Evolutionary conservation across 345 rosid genomes (phyloP), one percentile per base, ranked within the genome.

Genomic region (Orychophragmus violaceus): DNA sequence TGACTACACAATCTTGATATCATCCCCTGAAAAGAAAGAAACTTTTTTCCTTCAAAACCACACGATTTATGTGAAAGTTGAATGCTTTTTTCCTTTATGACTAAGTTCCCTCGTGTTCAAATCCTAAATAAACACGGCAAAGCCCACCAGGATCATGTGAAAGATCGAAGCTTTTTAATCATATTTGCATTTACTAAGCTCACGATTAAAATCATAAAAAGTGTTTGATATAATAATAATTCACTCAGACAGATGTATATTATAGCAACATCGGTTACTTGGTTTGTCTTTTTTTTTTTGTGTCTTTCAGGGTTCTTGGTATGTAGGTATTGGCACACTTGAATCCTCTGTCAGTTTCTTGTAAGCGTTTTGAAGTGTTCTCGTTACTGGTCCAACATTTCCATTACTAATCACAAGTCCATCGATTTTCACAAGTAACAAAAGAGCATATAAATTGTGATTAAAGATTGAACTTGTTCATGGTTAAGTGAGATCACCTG

Each of bases 251-350:
- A 39, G 9, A 54, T 54, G 8, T 1, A 8, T 41, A 44, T n/a
- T 11, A 19, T 2, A 32, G 22, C 19, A 52, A 52, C 19, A 46
- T 68, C 0, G 5, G 1, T 59, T 60, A 69, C 61, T 53, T 57
- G 3, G 10, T 30, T 8, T 30, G 7, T 30, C 2, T 36, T 30
- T 29, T 2, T 27, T 56, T 19, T 13, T 12, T 32, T 19, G n/a
- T 37, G 48, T 14, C 4, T 30, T 33, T 73, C 72, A 66, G n/a
- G 13, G 37, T 24, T 35, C 63, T 60, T 66, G 41, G 35, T 75
- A 74, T 32, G 84, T 70, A 18, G 96, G 98, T 59, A 92, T 89
- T 8, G 86, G 86, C 62, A 87, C 92, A 59, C 96, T 93, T 3
- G 82, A 79, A 6, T 71, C 80, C 45, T 80, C 84, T 4, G 90